phyloP scores from a whole-genome alignment of 805 yeast species.

The Hyphopichia homilentoma region DNA sequence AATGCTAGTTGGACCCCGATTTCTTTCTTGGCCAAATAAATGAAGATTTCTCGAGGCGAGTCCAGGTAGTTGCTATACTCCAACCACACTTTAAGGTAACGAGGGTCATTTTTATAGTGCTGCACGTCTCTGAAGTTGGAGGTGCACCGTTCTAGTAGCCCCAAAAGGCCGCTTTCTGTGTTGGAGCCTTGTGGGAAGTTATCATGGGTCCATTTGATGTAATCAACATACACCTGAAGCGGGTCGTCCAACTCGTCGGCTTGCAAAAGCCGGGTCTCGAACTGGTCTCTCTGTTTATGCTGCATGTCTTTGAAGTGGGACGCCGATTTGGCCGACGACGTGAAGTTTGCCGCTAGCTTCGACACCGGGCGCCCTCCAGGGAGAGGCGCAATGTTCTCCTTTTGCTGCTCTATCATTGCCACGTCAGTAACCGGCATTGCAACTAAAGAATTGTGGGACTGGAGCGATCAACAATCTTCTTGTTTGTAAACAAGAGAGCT shows the following conservation, averaged over 20 bases:
- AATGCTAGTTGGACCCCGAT: constrained; percentile 67
- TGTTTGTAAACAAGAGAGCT: too few species aligned
- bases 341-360: constrained; percentile 46
- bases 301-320: constrained; percentile 20
- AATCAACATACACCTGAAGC: constrained; percentile 67
- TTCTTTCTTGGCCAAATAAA: constrained; percentile 63
- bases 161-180: constrained; percentile 61
- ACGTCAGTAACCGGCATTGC: too few species aligned
- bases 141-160: constrained; percentile 68
- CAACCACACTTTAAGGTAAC: constrained; percentile 80
- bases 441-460: neutral
- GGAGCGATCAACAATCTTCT: neutral
- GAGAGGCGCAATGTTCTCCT: constrained; percentile 72
- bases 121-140: constrained; percentile 58
- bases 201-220: constrained; percentile 67
- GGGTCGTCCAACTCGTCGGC: constrained; percentile 79
- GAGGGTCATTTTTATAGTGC: constrained; percentile 75
- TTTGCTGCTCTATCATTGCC: constrained; percentile 42
- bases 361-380: constrained; percentile 66
- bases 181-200: constrained; percentile 60
- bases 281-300: constrained; percentile 35
- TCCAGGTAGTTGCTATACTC: constrained; percentile 67
- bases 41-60: constrained; percentile 66
- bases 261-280: constrained; percentile 48
- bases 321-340: constrained; percentile 14